Conservation (phyloP, 192 early-diverging fungal genomes). For the Diversispora eburnea region DNA sequence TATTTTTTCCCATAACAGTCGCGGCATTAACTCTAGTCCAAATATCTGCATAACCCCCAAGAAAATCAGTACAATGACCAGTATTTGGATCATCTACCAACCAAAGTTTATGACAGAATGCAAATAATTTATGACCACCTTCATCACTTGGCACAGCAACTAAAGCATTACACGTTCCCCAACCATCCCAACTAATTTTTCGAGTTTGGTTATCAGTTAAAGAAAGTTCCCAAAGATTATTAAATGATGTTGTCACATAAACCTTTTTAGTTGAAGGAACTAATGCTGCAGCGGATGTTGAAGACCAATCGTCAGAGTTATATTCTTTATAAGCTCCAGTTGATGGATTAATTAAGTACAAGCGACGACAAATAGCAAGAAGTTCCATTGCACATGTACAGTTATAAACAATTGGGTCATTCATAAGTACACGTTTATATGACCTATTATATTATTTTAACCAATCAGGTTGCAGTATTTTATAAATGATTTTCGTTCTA, state of each 20-base stretch:
- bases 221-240: slow-evolving; percentile 30
- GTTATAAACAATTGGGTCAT: not conserved
- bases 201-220: not conserved
- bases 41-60: slow-evolving; percentile 22
- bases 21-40: slow-evolving; percentile 30
- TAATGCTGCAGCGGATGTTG: not conserved
- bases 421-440: too few relatives aligned
- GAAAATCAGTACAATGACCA: slow-evolving; percentile 26
- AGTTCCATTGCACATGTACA: not conserved
- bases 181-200: slow-evolving; percentile 29
- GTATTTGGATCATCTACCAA: slow-evolving; percentile 26
- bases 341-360: slow-evolving; percentile 16
- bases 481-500: too few relatives aligned
- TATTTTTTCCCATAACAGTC: not conserved
- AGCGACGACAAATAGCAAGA: slow-evolving; percentile 4
- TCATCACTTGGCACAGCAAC: slow-evolving; percentile 13
- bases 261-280: slow-evolving; percentile 20
- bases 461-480: too few relatives aligned
- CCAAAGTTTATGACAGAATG: slow-evolving; percentile 32
- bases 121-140: slow-evolving; percentile 19
- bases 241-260: slow-evolving; percentile 26
- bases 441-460: too few relatives aligned
- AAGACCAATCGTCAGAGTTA: slow-evolving; percentile 18
- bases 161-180: slow-evolving; percentile 29
- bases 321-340: slow-evolving; percentile 9